phyloP scores from a whole-genome alignment of 1,139 yeast species.

The Starmera stellimalicola region DNA sequence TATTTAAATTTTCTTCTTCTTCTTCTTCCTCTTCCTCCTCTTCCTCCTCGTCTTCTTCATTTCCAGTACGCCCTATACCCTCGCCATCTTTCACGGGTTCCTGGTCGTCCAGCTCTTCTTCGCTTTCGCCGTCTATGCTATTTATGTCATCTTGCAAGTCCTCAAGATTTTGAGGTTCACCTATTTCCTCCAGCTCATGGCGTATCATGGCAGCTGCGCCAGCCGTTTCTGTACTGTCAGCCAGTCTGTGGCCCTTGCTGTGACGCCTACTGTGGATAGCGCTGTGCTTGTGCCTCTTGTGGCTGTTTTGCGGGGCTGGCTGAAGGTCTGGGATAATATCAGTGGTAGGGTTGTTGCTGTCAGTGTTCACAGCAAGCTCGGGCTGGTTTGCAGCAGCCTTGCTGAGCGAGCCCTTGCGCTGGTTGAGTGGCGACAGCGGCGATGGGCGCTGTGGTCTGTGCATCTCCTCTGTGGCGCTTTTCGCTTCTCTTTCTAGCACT shows the following conservation, averaged over 20 bases:
- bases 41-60: not conserved
- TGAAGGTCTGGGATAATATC: too few relatives aligned
- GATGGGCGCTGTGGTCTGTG: conserved; percentile 1
- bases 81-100: not conserved
- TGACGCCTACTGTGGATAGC: too few relatives aligned
- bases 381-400: not conserved
- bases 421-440: not conserved
- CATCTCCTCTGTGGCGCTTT: too few relatives aligned
- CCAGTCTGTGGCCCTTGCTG: too few relatives aligned
- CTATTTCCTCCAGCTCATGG: not conserved
- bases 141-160: not conserved
- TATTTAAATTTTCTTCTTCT: conserved; percentile 3
- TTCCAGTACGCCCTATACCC: not conserved
- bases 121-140: not conserved
- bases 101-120: not conserved
- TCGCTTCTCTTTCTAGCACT: too few relatives aligned
- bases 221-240: too few relatives aligned
- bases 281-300: too few relatives aligned
- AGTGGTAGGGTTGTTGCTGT: not conserved
- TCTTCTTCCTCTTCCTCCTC: conserved; percentile 7
- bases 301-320: too few relatives aligned
- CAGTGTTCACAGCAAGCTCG: not conserved
- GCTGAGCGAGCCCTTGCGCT: not conserved
- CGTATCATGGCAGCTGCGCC: not conserved
- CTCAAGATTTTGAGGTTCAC: not conserved